Evolutionary conservation across 768 basidiomycete genomes (phyloP).

Genomic region (Tulasnella sp.): DNA sequence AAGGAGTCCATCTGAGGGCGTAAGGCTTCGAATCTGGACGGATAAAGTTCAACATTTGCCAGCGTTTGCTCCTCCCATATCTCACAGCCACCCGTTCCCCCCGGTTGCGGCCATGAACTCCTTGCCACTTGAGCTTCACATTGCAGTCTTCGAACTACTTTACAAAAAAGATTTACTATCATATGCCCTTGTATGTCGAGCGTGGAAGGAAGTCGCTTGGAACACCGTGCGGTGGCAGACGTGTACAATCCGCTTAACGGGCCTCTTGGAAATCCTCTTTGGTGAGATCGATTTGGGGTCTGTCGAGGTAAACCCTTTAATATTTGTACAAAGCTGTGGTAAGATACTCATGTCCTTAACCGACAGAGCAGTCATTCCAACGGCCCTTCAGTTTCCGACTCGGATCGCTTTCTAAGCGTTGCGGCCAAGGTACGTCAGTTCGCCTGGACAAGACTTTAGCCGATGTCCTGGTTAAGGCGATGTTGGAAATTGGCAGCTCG

Average conservation of each 20-base stretch:
- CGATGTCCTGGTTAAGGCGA: background rate
- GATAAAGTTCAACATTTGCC: constrained; percentile 18
- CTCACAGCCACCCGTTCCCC: background rate
- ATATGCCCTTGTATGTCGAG: background rate
- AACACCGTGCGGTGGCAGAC: background rate
- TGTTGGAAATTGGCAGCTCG: background rate
- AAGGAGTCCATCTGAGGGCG: constrained; percentile 40
- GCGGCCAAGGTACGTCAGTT: too few species aligned
- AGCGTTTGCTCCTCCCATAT: background rate
- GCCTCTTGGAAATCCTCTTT: background rate
- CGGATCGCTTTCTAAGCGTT: too few species aligned
- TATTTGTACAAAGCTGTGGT: too few species aligned
- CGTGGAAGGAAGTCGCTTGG: background rate
- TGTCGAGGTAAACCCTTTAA: too few species aligned
- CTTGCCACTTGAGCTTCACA: background rate
- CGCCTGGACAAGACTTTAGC: background rate
- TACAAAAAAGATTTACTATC: background rate
- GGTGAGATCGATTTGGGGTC: background rate
- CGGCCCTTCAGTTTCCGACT: too few species aligned
- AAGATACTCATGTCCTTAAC: too few species aligned
- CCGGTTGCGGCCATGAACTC: background rate
- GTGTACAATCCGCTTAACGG: background rate
- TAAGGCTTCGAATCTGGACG: background rate
- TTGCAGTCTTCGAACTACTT: background rate
- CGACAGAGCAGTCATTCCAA: too few species aligned